These are phyloP conservation scores for Pseudotulostoma volvatum DNA, from an alignment of 495 filamentous ascomycete genomes.

Conservation along the genomic window DNA sequence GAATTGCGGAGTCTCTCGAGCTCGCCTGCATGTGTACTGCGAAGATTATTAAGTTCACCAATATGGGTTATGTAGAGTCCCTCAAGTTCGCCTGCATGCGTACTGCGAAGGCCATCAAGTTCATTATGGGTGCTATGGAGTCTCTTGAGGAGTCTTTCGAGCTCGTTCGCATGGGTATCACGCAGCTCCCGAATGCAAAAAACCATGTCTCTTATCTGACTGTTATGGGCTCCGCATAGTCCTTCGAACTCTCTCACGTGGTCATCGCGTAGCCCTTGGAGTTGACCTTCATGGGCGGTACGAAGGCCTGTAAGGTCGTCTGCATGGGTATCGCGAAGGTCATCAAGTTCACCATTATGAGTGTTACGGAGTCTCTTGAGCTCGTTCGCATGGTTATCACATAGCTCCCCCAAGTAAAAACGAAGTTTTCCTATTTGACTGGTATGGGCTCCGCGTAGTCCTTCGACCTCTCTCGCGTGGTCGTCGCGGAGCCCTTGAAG, in stretches of 20 bases:
- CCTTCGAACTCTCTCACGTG: constrained; percentile 14
- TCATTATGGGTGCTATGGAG: constrained; percentile 15
- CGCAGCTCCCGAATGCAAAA: constrained; percentile 2
- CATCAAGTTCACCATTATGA: constrained; percentile 2
- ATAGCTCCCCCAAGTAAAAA: too few relatives aligned
- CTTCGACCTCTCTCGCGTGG: constrained; percentile 18
- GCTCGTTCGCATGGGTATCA: neutral
- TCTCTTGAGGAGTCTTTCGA: neutral
- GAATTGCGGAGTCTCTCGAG: constrained; percentile 10
- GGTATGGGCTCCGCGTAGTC: constrained; percentile 9
- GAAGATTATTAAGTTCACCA: constrained; percentile 8
- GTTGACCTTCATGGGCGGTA: constrained; percentile 3
- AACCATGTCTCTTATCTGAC: too few relatives aligned
- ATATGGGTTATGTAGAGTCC: constrained; percentile 11
- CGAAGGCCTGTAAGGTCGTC: neutral
- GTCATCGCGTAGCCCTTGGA: neutral
- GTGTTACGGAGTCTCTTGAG: constrained; percentile 10
- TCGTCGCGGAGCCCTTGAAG: constrained; percentile 6
- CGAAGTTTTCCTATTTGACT: constrained; percentile 5
- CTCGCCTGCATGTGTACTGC: constrained; percentile 15
- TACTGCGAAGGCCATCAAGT: too few relatives aligned
- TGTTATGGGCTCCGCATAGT: constrained; percentile 1
- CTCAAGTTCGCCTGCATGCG: constrained; percentile 17
- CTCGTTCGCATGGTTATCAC: constrained; percentile 17
- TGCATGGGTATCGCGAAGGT: neutral